Percentiles rank a stretch among this genome's conserved stretches.
These are phyloP conservation scores for Myxozyma udenii DNA, from an alignment of 805 yeast genomes.

Conservation along the genomic window DNA sequence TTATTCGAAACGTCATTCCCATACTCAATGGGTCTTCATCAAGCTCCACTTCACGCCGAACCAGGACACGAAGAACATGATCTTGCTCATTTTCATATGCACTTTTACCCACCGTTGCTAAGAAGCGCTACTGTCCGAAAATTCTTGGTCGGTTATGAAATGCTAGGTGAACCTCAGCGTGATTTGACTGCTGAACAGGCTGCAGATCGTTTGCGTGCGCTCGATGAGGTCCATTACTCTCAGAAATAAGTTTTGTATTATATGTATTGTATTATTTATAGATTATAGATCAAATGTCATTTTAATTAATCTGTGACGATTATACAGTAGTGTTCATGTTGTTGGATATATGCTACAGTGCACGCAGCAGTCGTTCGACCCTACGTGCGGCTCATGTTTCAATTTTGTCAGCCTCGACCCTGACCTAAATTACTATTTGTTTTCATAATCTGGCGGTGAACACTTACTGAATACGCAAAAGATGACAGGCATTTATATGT, in stretches of 20 bases:
- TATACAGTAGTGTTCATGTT: too few relatives aligned
- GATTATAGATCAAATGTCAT: neutral
- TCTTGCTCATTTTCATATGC: conserved; percentile 62
- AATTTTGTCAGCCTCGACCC: too few relatives aligned
- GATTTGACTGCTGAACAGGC: conserved; percentile 67
- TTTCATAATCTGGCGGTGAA: too few relatives aligned
- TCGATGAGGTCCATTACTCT: conserved; percentile 18
- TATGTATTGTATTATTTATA: neutral
- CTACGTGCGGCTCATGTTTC: too few relatives aligned
- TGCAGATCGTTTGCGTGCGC: conserved; percentile 49
- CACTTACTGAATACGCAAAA: too few relatives aligned
- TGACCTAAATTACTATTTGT: too few relatives aligned
- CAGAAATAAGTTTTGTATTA: neutral
- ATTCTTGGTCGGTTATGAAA: conserved; percentile 64
- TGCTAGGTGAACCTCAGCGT: conserved; percentile 64
- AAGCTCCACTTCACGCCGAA: conserved; percentile 53
- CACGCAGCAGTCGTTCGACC: too few relatives aligned
- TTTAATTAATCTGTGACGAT: too few relatives aligned
- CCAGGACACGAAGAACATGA: conserved; percentile 17
- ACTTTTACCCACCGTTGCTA: conserved; percentile 73
- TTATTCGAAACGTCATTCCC: conserved; percentile 68
- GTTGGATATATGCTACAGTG: too few relatives aligned
- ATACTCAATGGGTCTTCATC: conserved; percentile 79
- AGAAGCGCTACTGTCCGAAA: conserved; percentile 72
- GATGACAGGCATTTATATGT: too few relatives aligned